Percentiles rank a stretch among this genome's conserved stretches.
These are phyloP conservation scores for Aspergillus ruber DNA, from an alignment of 2,329 filamentous ascomycete species.

Conservation along the genomic window DNA sequence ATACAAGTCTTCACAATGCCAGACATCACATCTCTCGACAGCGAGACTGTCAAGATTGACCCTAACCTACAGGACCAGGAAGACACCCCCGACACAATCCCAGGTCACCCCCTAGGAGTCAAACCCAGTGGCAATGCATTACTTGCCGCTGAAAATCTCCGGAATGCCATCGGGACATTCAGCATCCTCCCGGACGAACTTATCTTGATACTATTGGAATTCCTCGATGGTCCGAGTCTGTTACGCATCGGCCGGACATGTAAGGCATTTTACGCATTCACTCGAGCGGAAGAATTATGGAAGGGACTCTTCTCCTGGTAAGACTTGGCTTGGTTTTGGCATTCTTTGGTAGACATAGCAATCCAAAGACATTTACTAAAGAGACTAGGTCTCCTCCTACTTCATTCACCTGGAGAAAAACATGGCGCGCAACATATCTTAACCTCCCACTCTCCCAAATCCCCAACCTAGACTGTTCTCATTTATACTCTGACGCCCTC, in stretches of 20 bases:
- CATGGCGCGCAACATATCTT: constrained; percentile 77
- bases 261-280: constrained; percentile 80
- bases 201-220: constrained; percentile 68
- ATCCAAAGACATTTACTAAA: constrained; percentile 11
- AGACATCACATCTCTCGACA: constrained; percentile 25
- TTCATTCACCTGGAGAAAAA: constrained; percentile 64
- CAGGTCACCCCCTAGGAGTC: constrained; percentile 72
- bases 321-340: constrained; percentile 37
- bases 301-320: constrained; percentile 78
- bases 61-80: constrained; percentile 18
- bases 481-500: constrained; percentile 82
- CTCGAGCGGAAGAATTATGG: constrained; percentile 80
- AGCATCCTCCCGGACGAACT: constrained; percentile 72
- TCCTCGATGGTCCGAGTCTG: constrained; percentile 59
- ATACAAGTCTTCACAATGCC: constrained; percentile 19
- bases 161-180: constrained; percentile 60
- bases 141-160: constrained; percentile 59
- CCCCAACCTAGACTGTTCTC: constrained; percentile 61
- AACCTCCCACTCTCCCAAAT: constrained; percentile 49
- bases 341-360: not conserved
- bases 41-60: constrained; percentile 5
- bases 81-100: constrained; percentile 53
- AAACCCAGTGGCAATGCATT: constrained; percentile 84
- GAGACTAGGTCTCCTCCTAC: constrained; percentile 21
- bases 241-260: constrained; percentile 67